Base-by-base conservation (phyloP, 306 rosid species). In the Inga laurina region DNA sequence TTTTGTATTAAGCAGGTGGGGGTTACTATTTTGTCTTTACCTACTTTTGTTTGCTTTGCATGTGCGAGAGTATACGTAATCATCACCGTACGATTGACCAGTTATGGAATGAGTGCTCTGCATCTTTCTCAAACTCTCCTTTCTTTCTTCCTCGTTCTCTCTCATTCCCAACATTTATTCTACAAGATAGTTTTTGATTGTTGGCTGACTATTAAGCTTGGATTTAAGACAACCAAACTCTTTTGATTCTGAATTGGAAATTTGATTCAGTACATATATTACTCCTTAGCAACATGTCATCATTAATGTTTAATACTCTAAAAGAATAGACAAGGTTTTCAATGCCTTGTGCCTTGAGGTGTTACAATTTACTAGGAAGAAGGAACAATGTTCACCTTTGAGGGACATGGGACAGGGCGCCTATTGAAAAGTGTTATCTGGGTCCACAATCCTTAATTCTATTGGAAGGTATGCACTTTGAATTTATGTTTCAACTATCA, bases 391-490 rank as follows among this genome's bases (percentile, higher is more conserved):
- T 91, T 85, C 78, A 91, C 89, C 81, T 93, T 95, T 48, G 97
- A 92, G 66, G 97, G 97, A 87, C 82, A 85, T n/a, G 85, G 70
- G 52, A 82, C 80, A 82, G 89, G 65, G 49, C 82, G 91, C 59
- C 39, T 70, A 39, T 79, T 85, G 12, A 89, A 88, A 84, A 66
- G 91, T 80, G 89, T 81, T 62, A 51, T 95, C 62, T 88, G 86
- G 85, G 81, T 95, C 88, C 93, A 88, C 77, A 87, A 22, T 88
- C 94, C 97, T 4, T 98, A 93, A 32, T 32, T 32, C 85, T 95
- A 95, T 88, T 93, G 97, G 98, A 95, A 95, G 97, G 98, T 92
- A 77, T 45, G 57, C 57, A 48, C 82, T 85, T 64, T 54, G 24
- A 2, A 37, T 66, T 34, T 49, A 49, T 49, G 54, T 14, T 49